phyloP scores from a whole-genome alignment of 768 basidiomycete species.

The Tulasnella calospora region DNA sequence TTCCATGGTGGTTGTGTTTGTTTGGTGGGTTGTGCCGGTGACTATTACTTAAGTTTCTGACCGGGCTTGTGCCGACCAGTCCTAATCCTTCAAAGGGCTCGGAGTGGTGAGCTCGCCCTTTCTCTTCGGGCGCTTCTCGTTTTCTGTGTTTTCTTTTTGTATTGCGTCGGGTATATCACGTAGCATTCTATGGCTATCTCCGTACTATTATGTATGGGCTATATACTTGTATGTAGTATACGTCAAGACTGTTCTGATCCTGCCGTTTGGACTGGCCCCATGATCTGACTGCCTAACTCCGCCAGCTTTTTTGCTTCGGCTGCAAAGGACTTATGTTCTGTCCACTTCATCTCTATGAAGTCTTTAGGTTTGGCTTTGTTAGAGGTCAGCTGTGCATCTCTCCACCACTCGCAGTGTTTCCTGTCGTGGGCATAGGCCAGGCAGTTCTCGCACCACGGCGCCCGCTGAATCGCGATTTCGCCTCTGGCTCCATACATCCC shows the following conservation, averaged over 20 bases:
- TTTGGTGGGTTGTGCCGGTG: neutral
- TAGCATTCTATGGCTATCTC: neutral
- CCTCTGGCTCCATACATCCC: neutral
- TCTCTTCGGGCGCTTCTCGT: neutral
- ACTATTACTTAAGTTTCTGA: neutral
- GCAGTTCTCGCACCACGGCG: neutral
- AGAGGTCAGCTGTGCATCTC: too few relatives aligned
- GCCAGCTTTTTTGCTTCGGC: neutral
- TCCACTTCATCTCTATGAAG: too few relatives aligned
- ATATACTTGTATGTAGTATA: neutral
- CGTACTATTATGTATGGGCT: neutral
- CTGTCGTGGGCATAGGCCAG: neutral
- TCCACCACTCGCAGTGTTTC: neutral
- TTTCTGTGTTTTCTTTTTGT: neutral
- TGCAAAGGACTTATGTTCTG: neutral
- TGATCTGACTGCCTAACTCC: neutral
- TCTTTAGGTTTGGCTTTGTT: too few relatives aligned
- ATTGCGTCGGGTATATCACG: neutral
- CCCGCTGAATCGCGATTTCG: neutral
- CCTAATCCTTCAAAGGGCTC: neutral
- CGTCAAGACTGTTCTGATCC: neutral
- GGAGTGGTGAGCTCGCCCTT: neutral
- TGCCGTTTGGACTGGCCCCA: neutral
- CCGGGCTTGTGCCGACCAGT: neutral
- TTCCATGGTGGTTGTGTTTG: too few relatives aligned